A percentile compares a stretch with the other conserved stretches of the same genome.
Evolutionary conservation across 1,284 basidiomycete genomes (phyloP).

Genomic region (Peniophora sp.): DNA sequence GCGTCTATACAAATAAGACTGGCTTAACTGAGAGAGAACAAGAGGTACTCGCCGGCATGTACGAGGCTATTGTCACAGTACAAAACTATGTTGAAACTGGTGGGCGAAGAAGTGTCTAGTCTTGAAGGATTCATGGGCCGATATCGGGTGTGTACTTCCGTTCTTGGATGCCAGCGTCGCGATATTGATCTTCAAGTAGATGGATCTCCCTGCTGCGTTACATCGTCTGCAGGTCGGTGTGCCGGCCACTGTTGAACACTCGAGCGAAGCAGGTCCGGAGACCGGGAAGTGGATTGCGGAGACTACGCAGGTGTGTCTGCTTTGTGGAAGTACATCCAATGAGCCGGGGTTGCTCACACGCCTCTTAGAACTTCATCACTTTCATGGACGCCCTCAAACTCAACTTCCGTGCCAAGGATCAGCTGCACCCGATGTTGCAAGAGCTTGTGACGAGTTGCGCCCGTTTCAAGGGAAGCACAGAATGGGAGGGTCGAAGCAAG

Average conservation of each 20-base stretch:
- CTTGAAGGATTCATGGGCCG: constrained; percentile 89
- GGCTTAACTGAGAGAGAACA: constrained; percentile 15
- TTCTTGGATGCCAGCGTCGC: not conserved
- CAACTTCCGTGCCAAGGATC: constrained; percentile 90
- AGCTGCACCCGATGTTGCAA: constrained; percentile 90
- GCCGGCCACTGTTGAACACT: constrained; percentile 95
- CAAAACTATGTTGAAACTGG: constrained; percentile 93
- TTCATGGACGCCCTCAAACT: constrained; percentile 98
- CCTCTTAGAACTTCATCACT: constrained; percentile 83
- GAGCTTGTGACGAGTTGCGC: constrained; percentile 92
- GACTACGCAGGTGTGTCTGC: constrained; percentile 75
- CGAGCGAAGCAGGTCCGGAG: constrained; percentile 73
- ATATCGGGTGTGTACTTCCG: constrained; percentile 54
- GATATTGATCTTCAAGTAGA: constrained; percentile 37
- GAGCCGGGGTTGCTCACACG: not conserved
- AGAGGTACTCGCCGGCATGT: constrained; percentile 95
- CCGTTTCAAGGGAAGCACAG: constrained; percentile 86
- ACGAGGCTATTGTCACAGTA: constrained; percentile 89
- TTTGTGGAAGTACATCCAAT: not conserved
- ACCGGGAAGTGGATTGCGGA: constrained; percentile 98
- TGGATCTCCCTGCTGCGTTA: constrained; percentile 91
- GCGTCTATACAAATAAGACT: not conserved
- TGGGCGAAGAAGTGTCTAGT: constrained; percentile 76
- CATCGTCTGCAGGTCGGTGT: constrained; percentile 90
- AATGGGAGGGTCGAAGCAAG: constrained; percentile 90